Percentiles rank a stretch among this genome's conserved stretches.
Evolutionary conservation across 116 monocot genomes (phyloP).

Genomic region (Iris pallida): DNA sequence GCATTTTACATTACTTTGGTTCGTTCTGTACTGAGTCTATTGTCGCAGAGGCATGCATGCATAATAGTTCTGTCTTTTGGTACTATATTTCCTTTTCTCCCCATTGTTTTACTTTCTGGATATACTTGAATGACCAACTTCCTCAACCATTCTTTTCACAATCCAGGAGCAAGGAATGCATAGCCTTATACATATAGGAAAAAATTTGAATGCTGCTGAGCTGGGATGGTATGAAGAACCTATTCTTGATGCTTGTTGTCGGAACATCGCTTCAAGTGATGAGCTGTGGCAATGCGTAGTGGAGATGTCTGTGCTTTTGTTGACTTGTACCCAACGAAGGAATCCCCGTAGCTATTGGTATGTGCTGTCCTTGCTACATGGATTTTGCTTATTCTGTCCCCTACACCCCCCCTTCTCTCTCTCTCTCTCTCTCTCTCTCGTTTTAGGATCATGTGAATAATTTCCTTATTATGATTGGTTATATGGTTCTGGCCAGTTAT

Average conservation of each 20-base stretch:
- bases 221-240: slow-evolving; percentile 86
- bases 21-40: background rate
- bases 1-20: no score
- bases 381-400: background rate
- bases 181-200: slow-evolving; percentile 67
- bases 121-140: background rate
- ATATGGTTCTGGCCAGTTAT: no score
- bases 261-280: slow-evolving; percentile 74
- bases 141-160: background rate
- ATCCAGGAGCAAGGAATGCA: slow-evolving; percentile 82
- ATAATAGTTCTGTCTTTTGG: background rate
- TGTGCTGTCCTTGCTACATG: background rate
- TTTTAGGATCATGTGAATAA: no score
- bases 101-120: background rate
- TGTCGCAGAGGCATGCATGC: background rate
- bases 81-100: background rate
- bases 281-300: slow-evolving; percentile 71
- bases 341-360: slow-evolving; percentile 95
- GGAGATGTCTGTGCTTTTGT: slow-evolving; percentile 77
- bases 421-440: no score
- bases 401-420: no score
- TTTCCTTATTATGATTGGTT: no score
- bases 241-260: slow-evolving; percentile 81
- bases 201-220: slow-evolving; percentile 72
- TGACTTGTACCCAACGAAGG: slow-evolving; percentile 45